These are phyloP conservation scores for Elongisporangium anandrum DNA, from an alignment of 352 stramenopile species.

Conservation along the genomic window DNA sequence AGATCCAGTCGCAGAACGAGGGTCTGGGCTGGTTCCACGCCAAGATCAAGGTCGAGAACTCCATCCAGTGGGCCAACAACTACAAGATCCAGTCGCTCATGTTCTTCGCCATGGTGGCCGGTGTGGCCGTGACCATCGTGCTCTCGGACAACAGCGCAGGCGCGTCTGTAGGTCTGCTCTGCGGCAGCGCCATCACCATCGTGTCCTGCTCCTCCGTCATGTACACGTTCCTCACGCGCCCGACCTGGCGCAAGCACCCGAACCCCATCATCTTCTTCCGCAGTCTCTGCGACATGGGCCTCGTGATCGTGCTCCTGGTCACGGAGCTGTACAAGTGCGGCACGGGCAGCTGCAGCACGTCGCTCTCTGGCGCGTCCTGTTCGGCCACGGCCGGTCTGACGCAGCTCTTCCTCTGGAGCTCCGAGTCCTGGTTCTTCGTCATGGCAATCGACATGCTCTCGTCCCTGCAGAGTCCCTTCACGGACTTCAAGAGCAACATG, in stretches of 20 bases:
- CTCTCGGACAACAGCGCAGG: slow-evolving; percentile 54
- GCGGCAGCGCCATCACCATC: slow-evolving; percentile 74
- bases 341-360: slow-evolving; percentile 24
- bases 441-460: slow-evolving; percentile 87
- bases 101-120: slow-evolving; percentile 67
- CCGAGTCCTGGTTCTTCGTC: slow-evolving; percentile 87
- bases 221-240: slow-evolving; percentile 77
- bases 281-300: slow-evolving; percentile 75
- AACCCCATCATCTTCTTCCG: slow-evolving; percentile 88
- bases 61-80: slow-evolving; percentile 86
- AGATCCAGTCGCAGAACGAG: slow-evolving; percentile 45
- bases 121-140: slow-evolving; percentile 46
- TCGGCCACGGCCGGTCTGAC: slow-evolving; percentile 67
- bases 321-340: slow-evolving; percentile 83
- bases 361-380: slow-evolving; percentile 43
- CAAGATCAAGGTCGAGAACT: slow-evolving; percentile 84
- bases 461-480: slow-evolving; percentile 84
- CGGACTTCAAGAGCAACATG: slow-evolving; percentile 84
- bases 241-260: slow-evolving; percentile 81
- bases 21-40: slow-evolving; percentile 81
- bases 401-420: slow-evolving; percentile 86
- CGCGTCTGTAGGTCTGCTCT: slow-evolving; percentile 65
- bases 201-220: slow-evolving; percentile 63
- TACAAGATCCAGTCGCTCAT: slow-evolving; percentile 83
- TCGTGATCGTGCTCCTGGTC: slow-evolving; percentile 70